These are phyloP conservation scores for Orobanche coerulescens DNA, from an alignment of 257 asterid species.

Conservation along the genomic window DNA sequence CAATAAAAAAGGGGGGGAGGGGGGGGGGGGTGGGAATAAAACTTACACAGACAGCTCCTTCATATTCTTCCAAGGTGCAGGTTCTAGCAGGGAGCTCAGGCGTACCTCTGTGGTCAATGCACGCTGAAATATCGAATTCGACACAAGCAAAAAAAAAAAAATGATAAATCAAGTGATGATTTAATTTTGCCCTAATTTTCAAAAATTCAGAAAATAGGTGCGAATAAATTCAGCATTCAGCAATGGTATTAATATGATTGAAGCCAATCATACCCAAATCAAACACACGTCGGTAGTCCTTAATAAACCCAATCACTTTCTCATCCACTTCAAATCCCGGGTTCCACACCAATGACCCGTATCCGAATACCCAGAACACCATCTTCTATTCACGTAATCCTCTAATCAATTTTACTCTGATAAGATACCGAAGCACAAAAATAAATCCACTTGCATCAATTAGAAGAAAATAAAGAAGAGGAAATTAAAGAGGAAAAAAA, in stretches of 20 bases:
- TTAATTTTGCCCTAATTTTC: neutral
- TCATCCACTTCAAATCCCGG: slow-evolving; percentile 89
- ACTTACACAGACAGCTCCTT: slow-evolving; percentile 80
- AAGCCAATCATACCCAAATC: slow-evolving; percentile 65
- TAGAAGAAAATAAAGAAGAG: neutral
- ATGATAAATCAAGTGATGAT: neutral
- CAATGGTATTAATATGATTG: no score
- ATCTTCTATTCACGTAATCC: slow-evolving; percentile 24
- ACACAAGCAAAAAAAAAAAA: neutral
- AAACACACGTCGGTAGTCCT: slow-evolving; percentile 77
- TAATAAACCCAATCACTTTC: slow-evolving; percentile 70
- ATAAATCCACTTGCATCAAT: neutral
- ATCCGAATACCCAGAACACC: slow-evolving; percentile 90
- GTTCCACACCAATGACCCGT: slow-evolving; percentile 94
- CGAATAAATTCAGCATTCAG: no score
- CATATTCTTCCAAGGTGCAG: slow-evolving; percentile 72
- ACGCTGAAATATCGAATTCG: slow-evolving; percentile 40
- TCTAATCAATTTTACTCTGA: slow-evolving; percentile 17
- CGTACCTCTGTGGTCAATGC: slow-evolving; percentile 95
- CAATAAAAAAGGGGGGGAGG: no score
- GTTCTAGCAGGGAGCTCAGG: slow-evolving; percentile 97
- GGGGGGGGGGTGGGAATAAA: no score
- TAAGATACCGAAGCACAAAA: neutral
- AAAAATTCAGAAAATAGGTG: neutral
- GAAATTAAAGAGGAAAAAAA: neutral